A percentile compares a stretch with the other conserved stretches of the same genome.
Evolutionary conservation across 192 early-diverging fungal species (phyloP).

Genomic region (Phycomyces blakesleeanus): DNA sequence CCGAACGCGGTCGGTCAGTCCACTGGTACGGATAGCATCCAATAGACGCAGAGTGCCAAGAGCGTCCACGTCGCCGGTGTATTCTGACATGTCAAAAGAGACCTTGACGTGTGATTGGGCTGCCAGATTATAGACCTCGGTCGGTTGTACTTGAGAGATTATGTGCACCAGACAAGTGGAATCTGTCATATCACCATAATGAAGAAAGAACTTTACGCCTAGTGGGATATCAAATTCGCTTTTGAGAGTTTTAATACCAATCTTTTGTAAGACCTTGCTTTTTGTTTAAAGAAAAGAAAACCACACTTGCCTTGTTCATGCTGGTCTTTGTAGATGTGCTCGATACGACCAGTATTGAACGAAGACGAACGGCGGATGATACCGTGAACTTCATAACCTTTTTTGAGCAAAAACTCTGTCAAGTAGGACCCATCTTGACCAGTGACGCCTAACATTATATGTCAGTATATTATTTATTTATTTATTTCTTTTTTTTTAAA

Average conservation of each 20-base stretch:
- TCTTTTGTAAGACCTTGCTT: too few relatives aligned
- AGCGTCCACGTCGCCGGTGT: slow-evolving; percentile 76
- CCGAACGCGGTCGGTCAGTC: slow-evolving; percentile 55
- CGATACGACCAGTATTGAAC: slow-evolving; percentile 79
- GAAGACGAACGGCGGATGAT: slow-evolving; percentile 80
- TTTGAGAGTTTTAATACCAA: too few relatives aligned
- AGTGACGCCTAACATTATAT: slow-evolving; percentile 76
- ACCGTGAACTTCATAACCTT: slow-evolving; percentile 78
- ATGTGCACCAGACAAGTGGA: slow-evolving; percentile 75
- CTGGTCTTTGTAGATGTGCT: slow-evolving; percentile 71
- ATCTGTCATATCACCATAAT: slow-evolving; percentile 78
- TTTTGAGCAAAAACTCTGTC: slow-evolving; percentile 66
- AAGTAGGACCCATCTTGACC: slow-evolving; percentile 82
- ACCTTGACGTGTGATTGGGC: slow-evolving; percentile 77
- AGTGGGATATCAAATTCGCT: too few relatives aligned
- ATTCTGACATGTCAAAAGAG: slow-evolving; percentile 70
- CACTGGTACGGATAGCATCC: slow-evolving; percentile 75
- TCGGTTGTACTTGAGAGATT: slow-evolving; percentile 66
- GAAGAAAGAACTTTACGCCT: slow-evolving; percentile 67
- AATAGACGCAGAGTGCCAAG: slow-evolving; percentile 73
- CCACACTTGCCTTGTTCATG: slow-evolving; percentile 52
- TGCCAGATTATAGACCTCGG: slow-evolving; percentile 74
- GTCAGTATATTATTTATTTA: too few relatives aligned
- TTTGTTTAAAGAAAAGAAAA: too few relatives aligned
- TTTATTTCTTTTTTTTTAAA: not conserved